Conservation (phyloP, 305 asterid species). For the Fraxinus xanthoxyloides region DNA sequence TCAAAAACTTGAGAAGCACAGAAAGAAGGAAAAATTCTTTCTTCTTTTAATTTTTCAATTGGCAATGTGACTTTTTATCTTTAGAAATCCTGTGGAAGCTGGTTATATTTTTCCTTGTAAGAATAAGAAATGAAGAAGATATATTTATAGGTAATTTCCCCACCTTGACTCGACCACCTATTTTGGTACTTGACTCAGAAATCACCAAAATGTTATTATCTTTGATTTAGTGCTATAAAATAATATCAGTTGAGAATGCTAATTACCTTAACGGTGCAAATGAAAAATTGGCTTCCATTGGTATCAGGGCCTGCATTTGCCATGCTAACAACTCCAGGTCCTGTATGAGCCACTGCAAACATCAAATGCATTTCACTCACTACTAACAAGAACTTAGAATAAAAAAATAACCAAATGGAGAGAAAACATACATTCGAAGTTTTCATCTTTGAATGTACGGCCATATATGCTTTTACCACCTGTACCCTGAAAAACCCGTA, state of each 20-base stretch:
- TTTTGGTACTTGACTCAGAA: conserved; percentile 5
- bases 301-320: conserved; percentile 99
- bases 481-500: conserved; percentile 62
- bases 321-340: conserved; percentile 98
- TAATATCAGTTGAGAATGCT: conserved; percentile 6
- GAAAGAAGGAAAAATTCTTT: not conserved
- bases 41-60: not conserved
- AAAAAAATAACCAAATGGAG: conserved; percentile 18
- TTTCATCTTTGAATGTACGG: conserved; percentile 90
- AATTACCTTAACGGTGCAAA: conserved; percentile 85
- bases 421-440: conserved; percentile 73
- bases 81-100: not conserved
- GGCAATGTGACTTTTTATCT: not conserved
- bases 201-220: not conserved
- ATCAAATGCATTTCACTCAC: conserved; percentile 16
- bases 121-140: not conserved
- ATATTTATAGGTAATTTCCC: not conserved
- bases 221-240: not conserved
- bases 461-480: conserved; percentile 99
- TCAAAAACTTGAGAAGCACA: not conserved
- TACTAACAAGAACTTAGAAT: conserved; percentile 4
- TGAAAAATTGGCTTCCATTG: conserved; percentile 97
- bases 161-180: not conserved
- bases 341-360: conserved; percentile 77
- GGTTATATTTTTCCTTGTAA: conserved; percentile 5